Base-by-base conservation (phyloP, 208 protist genomes). In the Wallacemonas sp. region DNA sequence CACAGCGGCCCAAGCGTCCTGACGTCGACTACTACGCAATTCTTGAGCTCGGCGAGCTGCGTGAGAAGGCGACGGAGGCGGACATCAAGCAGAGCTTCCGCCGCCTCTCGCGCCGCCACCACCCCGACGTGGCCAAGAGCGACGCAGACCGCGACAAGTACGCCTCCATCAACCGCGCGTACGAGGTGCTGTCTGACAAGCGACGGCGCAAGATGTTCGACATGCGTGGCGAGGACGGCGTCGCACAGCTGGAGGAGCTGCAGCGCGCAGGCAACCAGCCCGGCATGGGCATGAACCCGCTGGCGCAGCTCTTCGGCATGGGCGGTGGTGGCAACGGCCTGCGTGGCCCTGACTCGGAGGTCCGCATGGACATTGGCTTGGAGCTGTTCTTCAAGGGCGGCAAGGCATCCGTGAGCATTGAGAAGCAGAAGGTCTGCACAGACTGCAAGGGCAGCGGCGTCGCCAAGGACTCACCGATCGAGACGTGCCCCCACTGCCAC, bases 381-480 rank as follows among this genome's bases (percentile, higher is more conserved):
- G 87, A 96, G 39, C 78, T 95, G 61, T 58, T 99, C 23, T 99
- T 98, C 83, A 98, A 85, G 2, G 98, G 98, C 62, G 62, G 78
- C 19, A 68, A 84, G 34, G 57, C 76, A 24, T 66, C 81, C 30
- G 14, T 99, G n/a, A 72, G 63, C 3, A 33, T 98, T 26, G 66
- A 83, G 30, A 90, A 98, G 49, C 83, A 96, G 48, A 97, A 96
- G 70, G 66, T 98, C 32, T 94, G 92, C 71, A 63, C 33, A 16
- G n/a, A 36, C 24, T 94, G 88, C 73, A 84, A 83, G 23, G 92
- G 92, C 26, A 79, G 19, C 24, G 92, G 92, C 2, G 78, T 79
- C 9, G 61, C 47, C 21, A 41, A 48, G 1, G 55, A 57, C 26
- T 68, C 62, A 4, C 61, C 54, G 1, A 47, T 88, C 17, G 61